Conservation (phyloP, 768 basidiomycete genomes). For the Naganishia antarctica region DNA sequence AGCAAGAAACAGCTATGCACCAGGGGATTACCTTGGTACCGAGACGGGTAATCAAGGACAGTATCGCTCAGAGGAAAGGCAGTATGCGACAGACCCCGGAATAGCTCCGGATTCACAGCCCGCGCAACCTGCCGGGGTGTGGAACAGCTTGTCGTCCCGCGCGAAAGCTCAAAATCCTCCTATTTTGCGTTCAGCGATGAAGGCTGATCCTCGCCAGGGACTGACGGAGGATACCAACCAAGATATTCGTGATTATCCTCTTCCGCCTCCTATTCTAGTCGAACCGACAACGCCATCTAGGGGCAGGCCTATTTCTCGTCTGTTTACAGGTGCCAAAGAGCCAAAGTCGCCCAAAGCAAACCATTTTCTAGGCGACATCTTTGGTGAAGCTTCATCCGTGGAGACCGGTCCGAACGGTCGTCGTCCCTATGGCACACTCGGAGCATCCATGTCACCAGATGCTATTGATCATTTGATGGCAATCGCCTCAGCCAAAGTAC, state of each 20-base stretch:
- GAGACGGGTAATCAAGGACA: too few relatives aligned
- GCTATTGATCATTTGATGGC: not conserved
- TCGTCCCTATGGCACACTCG: not conserved
- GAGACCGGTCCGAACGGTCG: not conserved
- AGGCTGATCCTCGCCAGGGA: not conserved
- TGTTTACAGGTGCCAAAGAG: constrained; percentile 1
- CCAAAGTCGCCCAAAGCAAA: constrained; percentile 11
- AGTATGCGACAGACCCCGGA: not conserved
- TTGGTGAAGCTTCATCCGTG: not conserved
- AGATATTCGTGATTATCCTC: not conserved
- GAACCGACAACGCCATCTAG: not conserved
- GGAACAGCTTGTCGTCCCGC: too few relatives aligned
- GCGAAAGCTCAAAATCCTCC: too few relatives aligned
- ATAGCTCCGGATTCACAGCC: not conserved
- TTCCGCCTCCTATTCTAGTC: not conserved
- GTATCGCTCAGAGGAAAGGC: not conserved
- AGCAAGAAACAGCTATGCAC: constrained; percentile 1
- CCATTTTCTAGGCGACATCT: not conserved
- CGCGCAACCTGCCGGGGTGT: not conserved
- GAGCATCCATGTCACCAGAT: not conserved
- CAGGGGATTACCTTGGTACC: not conserved
- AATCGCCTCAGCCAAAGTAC: not conserved
- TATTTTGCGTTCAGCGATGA: not conserved
- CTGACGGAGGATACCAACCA: not conserved
- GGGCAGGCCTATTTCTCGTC: not conserved